Evolutionary conservation across 306 rosid species (phyloP), one percentile per base, ranked within the genome.

Genomic region (Prunus dulcis): DNA sequence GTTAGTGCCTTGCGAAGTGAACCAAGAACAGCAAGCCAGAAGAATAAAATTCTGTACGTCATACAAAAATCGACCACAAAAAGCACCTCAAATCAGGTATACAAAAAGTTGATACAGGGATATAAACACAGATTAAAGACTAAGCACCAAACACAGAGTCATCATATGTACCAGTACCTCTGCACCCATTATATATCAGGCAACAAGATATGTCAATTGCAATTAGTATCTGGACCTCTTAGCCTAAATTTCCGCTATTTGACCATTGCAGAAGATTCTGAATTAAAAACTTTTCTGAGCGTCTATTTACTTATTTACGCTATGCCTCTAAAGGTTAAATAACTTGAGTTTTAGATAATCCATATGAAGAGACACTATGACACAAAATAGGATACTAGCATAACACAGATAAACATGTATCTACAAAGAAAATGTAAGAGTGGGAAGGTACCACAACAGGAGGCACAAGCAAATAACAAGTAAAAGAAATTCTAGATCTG

Each of bases 41-140:
- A 49, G 61, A 69, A 69, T 18, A 28, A 69, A 41, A 69, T 41
- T n/a, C 20, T 63, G 46, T 70, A 28, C n/a, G 34, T 71, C 51
- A 38, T 28, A 66, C 19, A 38, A 23, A 72, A 56, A 38, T 38
- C n/a, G 7, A 43, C 38, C 15, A 22, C 25, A 45, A 53, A 53
- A 53, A 32, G 75, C 15, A 69, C 32, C 50, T n/a, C 45, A n/a
- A 18, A 70, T 70, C 46, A 10, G 13, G 49, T 52, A 52, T 12
- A 18, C 18, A 28, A n/a, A 70, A 50, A 8, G 19, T 25, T n/a
- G n/a, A 51, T 51, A 28, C 28, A 17, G 47, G 28, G 5, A 28
- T 28, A 69, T 50, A 15, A 25, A 18, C 23, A 69, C 2, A 18
- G 3, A 69, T 9, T 32, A 71, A 53, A 52, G 49, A 55, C 46